Percentiles rank a stretch among this genome's conserved stretches.
These are phyloP conservation scores for Vaccinium macrocarpon DNA, from an alignment of 148 eudicot species.

Conservation along the genomic window DNA sequence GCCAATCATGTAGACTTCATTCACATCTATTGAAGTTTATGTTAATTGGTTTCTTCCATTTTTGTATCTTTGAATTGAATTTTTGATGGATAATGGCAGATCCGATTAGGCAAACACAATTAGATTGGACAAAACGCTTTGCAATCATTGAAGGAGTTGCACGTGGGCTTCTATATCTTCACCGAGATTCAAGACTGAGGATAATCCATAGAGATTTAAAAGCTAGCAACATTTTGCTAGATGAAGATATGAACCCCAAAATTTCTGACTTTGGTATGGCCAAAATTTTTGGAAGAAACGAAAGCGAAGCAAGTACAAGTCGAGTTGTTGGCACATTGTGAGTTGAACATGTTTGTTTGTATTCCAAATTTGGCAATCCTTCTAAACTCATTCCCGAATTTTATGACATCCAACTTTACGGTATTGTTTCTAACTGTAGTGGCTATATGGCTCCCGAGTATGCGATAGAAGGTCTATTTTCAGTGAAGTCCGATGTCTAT, in stretches of 20 bases:
- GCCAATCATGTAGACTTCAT: background rate
- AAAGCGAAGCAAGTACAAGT: conserved; percentile 22
- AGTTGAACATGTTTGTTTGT: background rate
- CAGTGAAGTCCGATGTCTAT: conserved; percentile 68
- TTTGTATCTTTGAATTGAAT: background rate
- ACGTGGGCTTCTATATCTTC: conserved; percentile 29
- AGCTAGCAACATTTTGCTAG: conserved; percentile 32
- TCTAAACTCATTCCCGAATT: background rate
- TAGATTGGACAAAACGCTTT: conserved; percentile 31
- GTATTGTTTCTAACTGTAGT: conserved; percentile 22
- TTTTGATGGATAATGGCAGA: conserved; percentile 13
- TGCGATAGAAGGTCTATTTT: conserved; percentile 74
- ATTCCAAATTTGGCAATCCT: background rate
- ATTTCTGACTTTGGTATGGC: conserved; percentile 56
- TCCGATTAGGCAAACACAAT: conserved; percentile 11
- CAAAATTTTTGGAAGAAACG: conserved; percentile 27
- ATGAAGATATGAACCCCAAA: conserved; percentile 30
- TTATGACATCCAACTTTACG: background rate
- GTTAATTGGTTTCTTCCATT: background rate
- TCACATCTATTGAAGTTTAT: background rate
- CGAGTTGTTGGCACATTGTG: conserved; percentile 27
- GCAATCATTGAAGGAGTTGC: conserved; percentile 23
- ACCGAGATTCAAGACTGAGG: conserved; percentile 30
- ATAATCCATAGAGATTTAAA: conserved; percentile 35
- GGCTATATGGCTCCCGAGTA: conserved; percentile 85